Percentiles rank a stretch among this genome's conserved stretches.
phyloP scores from a whole-genome alignment of 257 asterid genomes.

The Lithospermum erythrorhizon region DNA sequence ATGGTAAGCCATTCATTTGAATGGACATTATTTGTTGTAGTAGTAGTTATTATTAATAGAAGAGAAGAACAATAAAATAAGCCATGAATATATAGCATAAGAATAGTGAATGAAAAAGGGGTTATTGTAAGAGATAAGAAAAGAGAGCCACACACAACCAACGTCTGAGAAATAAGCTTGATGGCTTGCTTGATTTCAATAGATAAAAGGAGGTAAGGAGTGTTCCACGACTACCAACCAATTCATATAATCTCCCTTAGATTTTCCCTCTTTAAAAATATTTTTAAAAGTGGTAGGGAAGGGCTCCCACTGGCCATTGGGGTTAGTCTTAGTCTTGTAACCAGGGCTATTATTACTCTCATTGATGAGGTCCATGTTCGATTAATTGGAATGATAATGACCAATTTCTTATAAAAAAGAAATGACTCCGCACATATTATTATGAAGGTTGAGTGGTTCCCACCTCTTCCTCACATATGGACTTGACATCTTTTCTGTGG shows the following conservation, averaged over 20 bases:
- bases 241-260: constrained; percentile 8
- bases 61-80: constrained; percentile 25
- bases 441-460: constrained; percentile 8
- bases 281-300: constrained; percentile 4
- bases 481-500: not conserved
- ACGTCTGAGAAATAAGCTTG: constrained; percentile 37
- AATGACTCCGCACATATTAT: not conserved
- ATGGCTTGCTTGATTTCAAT: constrained; percentile 32
- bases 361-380: too few species aligned
- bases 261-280: not conserved
- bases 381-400: too few species aligned
- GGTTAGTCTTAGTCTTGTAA: too few species aligned
- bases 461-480: not conserved
- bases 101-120: constrained; percentile 5
- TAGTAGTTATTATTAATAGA: constrained; percentile 11
- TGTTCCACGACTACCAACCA: constrained; percentile 75
- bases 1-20: constrained; percentile 30
- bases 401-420: too few species aligned
- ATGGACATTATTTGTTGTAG: constrained; percentile 38
- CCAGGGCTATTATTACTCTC: too few species aligned
- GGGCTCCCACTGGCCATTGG: constrained; percentile 8
- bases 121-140: constrained; percentile 51
- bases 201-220: constrained; percentile 47
- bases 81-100: constrained; percentile 16
- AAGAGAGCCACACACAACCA: constrained; percentile 87